Evolutionary conservation across 2,329 filamentous ascomycete species (phyloP).

Genomic region (Alternaria triticimaculans): DNA sequence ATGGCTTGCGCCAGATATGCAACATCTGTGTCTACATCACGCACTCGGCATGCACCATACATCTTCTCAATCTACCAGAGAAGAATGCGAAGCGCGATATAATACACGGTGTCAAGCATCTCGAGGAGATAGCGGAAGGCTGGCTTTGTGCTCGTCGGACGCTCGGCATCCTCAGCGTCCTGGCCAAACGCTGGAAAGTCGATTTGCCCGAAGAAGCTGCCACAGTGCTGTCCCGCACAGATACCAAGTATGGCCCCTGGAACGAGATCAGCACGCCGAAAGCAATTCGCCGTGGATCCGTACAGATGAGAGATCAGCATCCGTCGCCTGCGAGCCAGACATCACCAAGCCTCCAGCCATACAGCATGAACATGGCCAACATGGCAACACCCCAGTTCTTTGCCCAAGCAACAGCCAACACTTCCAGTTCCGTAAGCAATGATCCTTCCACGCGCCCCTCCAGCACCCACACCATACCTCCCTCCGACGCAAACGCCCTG

Average conservation of each 20-base stretch:
- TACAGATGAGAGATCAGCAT: constrained; percentile 21
- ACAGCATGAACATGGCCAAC: constrained; percentile 37
- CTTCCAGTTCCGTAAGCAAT: constrained; percentile 28
- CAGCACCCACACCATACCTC: constrained; percentile 40
- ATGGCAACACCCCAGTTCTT: constrained; percentile 35
- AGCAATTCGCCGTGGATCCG: constrained; percentile 22
- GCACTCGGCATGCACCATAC: constrained; percentile 93
- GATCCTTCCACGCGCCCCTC: constrained; percentile 33
- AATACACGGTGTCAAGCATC: constrained; percentile 84
- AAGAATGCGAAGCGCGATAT: constrained; percentile 91
- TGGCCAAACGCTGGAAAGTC: constrained; percentile 88
- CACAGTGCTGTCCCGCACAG: constrained; percentile 75
- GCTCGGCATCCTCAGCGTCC: constrained; percentile 81
- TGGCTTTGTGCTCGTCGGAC: constrained; percentile 91
- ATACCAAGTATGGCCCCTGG: constrained; percentile 77
- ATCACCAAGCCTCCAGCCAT: constrained; percentile 37
- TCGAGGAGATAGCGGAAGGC: constrained; percentile 94
- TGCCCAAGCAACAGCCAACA: constrained; percentile 26
- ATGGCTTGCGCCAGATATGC: constrained; percentile 90
- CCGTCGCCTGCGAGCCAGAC: constrained; percentile 29
- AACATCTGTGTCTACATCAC: constrained; percentile 97
- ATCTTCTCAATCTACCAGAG: constrained; percentile 89
- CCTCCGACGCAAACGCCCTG: constrained; percentile 38
- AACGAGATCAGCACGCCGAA: constrained; percentile 40
- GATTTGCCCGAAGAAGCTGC: constrained; percentile 84